These are phyloP conservation scores for Parathielavia appendiculata DNA, from an alignment of 495 filamentous ascomycete genomes.

Conservation along the genomic window DNA sequence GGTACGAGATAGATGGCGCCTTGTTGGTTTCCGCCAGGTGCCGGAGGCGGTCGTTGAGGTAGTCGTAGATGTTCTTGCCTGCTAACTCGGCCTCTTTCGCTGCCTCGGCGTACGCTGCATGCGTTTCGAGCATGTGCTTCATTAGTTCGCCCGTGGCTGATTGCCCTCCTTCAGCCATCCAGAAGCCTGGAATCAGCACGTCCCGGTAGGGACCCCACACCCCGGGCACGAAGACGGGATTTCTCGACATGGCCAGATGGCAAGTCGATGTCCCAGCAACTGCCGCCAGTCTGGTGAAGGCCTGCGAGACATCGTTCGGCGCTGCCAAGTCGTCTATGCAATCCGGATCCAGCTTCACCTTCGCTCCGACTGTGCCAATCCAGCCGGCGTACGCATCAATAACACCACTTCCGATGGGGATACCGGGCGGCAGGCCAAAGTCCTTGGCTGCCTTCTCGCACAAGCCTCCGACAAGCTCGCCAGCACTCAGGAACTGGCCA, in stretches of 20 bases:
- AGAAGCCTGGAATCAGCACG: slow-evolving; percentile 81
- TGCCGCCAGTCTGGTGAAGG: slow-evolving; percentile 89
- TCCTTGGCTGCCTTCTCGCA: slow-evolving; percentile 77
- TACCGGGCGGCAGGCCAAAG: slow-evolving; percentile 79
- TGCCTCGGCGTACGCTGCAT: slow-evolving; percentile 78
- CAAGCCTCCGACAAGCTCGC: slow-evolving; percentile 79
- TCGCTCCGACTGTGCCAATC: slow-evolving; percentile 97
- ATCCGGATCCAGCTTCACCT: slow-evolving; percentile 64
- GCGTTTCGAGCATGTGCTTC: slow-evolving; percentile 88
- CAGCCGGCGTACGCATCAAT: slow-evolving; percentile 98
- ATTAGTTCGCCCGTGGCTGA: slow-evolving; percentile 91
- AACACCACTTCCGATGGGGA: slow-evolving; percentile 89
- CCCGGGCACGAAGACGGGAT: slow-evolving; percentile 85
- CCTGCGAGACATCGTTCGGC: slow-evolving; percentile 77
- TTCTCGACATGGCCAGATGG: slow-evolving; percentile 88
- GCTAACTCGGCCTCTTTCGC: slow-evolving; percentile 67
- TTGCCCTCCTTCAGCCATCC: slow-evolving; percentile 96
- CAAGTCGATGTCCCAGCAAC: slow-evolving; percentile 97
- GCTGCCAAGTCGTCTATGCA: slow-evolving; percentile 54
- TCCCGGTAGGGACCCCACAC: slow-evolving; percentile 97
- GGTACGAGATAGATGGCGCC: slow-evolving; percentile 73
- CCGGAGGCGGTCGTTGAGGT: slow-evolving; percentile 81
- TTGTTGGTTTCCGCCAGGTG: slow-evolving; percentile 60
- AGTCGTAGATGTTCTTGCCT: slow-evolving; percentile 86
- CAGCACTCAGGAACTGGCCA: slow-evolving; percentile 81